These are phyloP conservation scores for Phytophthora pseudosyringae DNA, from an alignment of 352 stramenopile species.

Conservation along the genomic window DNA sequence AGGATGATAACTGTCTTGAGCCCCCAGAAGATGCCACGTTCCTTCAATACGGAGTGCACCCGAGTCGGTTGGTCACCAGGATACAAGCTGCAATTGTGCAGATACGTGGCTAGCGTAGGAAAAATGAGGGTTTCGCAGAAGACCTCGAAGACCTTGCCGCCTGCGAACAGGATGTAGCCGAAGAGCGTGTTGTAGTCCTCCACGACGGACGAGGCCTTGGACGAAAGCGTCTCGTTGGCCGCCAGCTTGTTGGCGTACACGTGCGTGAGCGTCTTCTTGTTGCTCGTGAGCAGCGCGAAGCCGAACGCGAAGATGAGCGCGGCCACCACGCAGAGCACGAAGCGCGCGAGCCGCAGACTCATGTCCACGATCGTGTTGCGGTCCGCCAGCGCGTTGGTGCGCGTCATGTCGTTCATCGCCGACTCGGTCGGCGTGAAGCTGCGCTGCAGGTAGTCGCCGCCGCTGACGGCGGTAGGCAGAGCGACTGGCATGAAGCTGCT, in stretches of 20 bases:
- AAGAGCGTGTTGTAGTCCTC: constrained; percentile 58
- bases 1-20: constrained; percentile 68
- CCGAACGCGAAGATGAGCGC: constrained; percentile 47
- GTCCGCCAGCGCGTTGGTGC: constrained; percentile 54
- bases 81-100: constrained; percentile 68
- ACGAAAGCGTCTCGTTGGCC: constrained; percentile 28
- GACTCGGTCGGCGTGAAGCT: constrained; percentile 24
- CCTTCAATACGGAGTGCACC: constrained; percentile 52
- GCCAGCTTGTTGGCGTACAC: constrained; percentile 31
- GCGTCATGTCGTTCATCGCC: constrained; percentile 29
- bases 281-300: constrained; percentile 52
- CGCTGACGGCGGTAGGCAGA: neutral
- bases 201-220: constrained; percentile 39
- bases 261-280: constrained; percentile 40
- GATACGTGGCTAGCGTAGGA: constrained; percentile 58
- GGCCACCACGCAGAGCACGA: constrained; percentile 42
- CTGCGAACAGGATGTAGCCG: constrained; percentile 53
- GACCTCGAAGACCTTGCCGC: constrained; percentile 62
- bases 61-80: constrained; percentile 59
- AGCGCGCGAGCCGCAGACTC: constrained; percentile 52
- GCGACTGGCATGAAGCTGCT: constrained; percentile 23
- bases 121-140: constrained; percentile 70
- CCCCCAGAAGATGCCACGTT: constrained; percentile 58
- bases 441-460: constrained; percentile 29
- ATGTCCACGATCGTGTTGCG: constrained; percentile 70